Percentiles rank a stretch among this genome's conserved stretches.
phyloP scores from a whole-genome alignment of 306 rosid species.

The Arachis hypogaea region DNA sequence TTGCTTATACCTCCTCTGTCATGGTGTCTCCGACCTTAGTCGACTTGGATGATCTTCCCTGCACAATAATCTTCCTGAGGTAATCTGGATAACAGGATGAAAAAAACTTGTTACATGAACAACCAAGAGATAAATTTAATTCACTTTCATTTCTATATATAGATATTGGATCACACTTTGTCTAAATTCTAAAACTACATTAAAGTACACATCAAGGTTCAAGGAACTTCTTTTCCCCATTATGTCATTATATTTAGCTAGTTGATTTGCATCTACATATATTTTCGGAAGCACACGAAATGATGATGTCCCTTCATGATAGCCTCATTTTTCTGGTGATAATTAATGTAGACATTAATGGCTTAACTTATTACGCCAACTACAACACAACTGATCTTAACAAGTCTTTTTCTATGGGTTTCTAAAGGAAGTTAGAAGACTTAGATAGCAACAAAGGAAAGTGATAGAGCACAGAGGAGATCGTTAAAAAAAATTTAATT shows the following conservation, averaged over 20 bases:
- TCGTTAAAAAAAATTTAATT: background rate
- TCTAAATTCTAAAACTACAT: slow-evolving; percentile 15
- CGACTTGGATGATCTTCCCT: slow-evolving; percentile 98
- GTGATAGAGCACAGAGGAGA: background rate
- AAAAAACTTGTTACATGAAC: slow-evolving; percentile 4
- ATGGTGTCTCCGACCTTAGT: slow-evolving; percentile 98
- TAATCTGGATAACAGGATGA: slow-evolving; percentile 61
- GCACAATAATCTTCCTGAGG: slow-evolving; percentile 96
- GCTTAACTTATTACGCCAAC: background rate
- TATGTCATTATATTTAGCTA: background rate
- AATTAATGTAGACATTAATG: background rate
- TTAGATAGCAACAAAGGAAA: background rate
- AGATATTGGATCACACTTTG: background rate
- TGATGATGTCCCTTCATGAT: background rate
- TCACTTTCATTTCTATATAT: background rate
- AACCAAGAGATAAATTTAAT: slow-evolving; percentile 2
- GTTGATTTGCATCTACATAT: slow-evolving; percentile 20
- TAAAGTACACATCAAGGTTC: background rate
- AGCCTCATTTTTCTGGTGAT: no score
- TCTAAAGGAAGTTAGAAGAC: background rate
- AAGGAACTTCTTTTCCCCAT: background rate
- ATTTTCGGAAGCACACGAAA: slow-evolving; percentile 1
- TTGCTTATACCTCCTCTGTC: slow-evolving; percentile 89
- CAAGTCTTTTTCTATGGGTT: background rate
- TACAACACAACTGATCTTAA: background rate